A percentile compares a stretch with the other conserved stretches of the same genome.
phyloP scores from a whole-genome alignment of 179 eudicot genomes.

The Heliamphora pulchella region DNA sequence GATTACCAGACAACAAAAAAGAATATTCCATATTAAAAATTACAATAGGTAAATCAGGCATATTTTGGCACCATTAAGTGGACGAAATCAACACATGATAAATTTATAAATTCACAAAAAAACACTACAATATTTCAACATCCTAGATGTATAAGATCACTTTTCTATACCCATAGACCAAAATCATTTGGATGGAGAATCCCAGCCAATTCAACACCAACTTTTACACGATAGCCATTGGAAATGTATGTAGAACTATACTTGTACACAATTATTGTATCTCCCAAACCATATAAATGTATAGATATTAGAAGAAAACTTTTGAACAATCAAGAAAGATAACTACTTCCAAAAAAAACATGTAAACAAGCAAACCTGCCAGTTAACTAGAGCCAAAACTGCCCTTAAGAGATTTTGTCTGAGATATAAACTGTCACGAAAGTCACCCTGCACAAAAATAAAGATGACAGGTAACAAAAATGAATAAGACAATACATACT shows the following conservation, averaged over 20 bases:
- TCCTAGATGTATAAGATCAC: background rate
- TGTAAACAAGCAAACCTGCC: slow-evolving; percentile 47
- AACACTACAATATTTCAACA: background rate
- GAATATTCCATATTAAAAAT: background rate
- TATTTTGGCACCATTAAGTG: too few species aligned
- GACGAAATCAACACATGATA: background rate
- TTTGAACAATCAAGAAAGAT: background rate
- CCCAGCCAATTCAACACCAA: background rate
- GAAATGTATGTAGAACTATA: background rate
- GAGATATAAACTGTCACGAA: slow-evolving; percentile 61
- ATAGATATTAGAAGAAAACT: background rate
- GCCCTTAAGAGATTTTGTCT: slow-evolving; percentile 68
- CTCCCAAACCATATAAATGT: background rate
- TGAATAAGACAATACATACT: background rate
- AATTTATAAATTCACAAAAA: background rate
- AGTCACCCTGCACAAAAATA: slow-evolving; percentile 58
- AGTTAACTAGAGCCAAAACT: slow-evolving; percentile 44
- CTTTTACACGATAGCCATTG: background rate
- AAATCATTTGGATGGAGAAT: slow-evolving; percentile 9
- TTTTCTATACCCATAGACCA: background rate
- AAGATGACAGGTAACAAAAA: slow-evolving; percentile 13
- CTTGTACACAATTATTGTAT: background rate
- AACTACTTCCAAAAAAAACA: background rate
- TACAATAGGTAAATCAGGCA: too few species aligned
- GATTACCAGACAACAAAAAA: background rate